Evolutionary conservation across 1,284 basidiomycete genomes (phyloP).

Genomic region (Stereum hirsutum): DNA sequence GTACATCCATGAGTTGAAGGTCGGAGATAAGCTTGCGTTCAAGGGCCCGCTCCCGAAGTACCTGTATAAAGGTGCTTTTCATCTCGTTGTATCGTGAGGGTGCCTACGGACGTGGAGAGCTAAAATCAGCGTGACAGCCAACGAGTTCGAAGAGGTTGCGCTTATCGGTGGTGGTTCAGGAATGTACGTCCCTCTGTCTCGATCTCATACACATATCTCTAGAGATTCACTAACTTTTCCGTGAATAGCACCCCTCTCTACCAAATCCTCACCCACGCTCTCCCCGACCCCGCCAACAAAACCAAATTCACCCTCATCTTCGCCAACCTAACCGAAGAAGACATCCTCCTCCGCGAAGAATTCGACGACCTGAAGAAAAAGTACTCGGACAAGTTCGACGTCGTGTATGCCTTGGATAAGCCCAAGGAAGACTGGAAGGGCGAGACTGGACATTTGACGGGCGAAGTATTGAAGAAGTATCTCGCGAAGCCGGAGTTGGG

Average conservation of each 20-base stretch:
- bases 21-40: slow-evolving; percentile 77
- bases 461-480: slow-evolving; percentile 66
- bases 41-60: slow-evolving; percentile 89
- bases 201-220: not conserved
- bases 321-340: slow-evolving; percentile 84
- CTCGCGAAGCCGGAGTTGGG: slow-evolving; percentile 60
- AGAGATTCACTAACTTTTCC: not conserved
- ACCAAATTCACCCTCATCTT: slow-evolving; percentile 94
- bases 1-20: slow-evolving; percentile 62
- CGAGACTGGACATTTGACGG: slow-evolving; percentile 63
- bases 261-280: slow-evolving; percentile 69
- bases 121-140: slow-evolving; percentile 35
- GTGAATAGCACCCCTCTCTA: slow-evolving; percentile 58
- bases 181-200: slow-evolving; percentile 43
- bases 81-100: not conserved
- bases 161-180: slow-evolving; percentile 88
- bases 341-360: slow-evolving; percentile 83
- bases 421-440: slow-evolving; percentile 66
- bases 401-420: slow-evolving; percentile 86
- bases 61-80: slow-evolving; percentile 58
- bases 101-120: not conserved
- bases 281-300: slow-evolving; percentile 71
- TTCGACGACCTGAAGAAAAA: slow-evolving; percentile 70
- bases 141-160: slow-evolving; percentile 80
- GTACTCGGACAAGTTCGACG: slow-evolving; percentile 65